Evolutionary conservation across 78 protist species (phyloP).

Genomic region (Trichosphaerium sp.): DNA sequence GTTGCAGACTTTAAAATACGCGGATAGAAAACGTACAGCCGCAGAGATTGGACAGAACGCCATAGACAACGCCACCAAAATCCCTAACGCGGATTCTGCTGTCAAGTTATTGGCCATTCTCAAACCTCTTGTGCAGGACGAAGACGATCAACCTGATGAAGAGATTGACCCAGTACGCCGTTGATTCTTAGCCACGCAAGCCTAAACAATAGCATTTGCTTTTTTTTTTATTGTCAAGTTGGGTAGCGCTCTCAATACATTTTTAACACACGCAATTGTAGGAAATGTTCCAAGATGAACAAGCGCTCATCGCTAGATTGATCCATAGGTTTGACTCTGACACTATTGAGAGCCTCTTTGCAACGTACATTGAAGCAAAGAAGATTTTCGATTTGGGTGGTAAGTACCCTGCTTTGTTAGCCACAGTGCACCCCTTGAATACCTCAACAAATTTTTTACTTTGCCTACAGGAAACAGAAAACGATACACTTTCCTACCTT

Average conservation of each 20-base stretch:
- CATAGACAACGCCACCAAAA: conserved; percentile 5
- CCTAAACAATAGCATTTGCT: no score
- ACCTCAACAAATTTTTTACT: no score
- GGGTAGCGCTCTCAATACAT: not conserved
- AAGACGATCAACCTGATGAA: conserved; percentile 26
- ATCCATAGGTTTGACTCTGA: conserved; percentile 52
- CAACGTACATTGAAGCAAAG: no score
- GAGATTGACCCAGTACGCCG: no score
- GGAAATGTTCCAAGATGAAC: conserved; percentile 75
- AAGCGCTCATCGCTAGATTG: conserved; percentile 50
- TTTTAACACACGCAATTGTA: not conserved
- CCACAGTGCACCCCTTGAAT: no score
- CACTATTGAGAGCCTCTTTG: conserved; percentile 42
- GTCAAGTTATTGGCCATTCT: conserved; percentile 27
- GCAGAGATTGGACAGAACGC: conserved; percentile 4
- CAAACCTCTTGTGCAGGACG: conserved; percentile 30
- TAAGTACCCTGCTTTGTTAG: no score
- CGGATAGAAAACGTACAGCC: conserved; percentile 33
- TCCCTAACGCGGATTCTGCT: conserved; percentile 44
- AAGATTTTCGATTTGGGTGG: no score
- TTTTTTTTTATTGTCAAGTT: no score
- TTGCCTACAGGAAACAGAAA: no score
- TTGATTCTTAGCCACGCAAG: no score
- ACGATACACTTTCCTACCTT: conserved; percentile 41
- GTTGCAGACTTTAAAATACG: conserved; percentile 18